phyloP scores from a whole-genome alignment of 345 rosid species.

The Physaria fendleri region DNA sequence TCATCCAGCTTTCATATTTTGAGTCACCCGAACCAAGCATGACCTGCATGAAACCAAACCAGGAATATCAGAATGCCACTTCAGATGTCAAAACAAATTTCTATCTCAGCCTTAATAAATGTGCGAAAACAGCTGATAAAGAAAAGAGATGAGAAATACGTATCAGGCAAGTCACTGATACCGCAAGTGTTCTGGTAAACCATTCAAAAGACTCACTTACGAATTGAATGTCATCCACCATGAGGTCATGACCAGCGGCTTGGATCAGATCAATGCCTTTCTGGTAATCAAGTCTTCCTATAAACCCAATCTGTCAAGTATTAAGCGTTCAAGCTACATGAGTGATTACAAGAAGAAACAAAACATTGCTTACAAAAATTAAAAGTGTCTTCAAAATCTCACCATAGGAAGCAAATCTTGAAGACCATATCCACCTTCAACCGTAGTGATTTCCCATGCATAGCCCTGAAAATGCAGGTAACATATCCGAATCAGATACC shows the following conservation, averaged over 20 bases:
- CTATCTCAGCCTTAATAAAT: not conserved
- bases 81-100: not conserved
- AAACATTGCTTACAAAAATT: not conserved
- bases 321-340: not conserved
- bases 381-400: conserved; percentile 14
- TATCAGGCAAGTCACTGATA: not conserved
- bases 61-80: not conserved
- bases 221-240: conserved; percentile 86
- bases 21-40: conserved; percentile 94
- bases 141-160: not conserved
- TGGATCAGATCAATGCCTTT: conserved; percentile 88
- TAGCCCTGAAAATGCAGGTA: conserved; percentile 55
- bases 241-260: conserved; percentile 59
- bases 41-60: conserved; percentile 43
- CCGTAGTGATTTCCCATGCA: conserved; percentile 95
- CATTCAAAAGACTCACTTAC: conserved; percentile 50
- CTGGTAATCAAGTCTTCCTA: conserved; percentile 93
- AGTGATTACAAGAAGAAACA: not conserved
- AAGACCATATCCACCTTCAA: conserved; percentile 92
- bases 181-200: not conserved
- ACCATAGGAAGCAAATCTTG: conserved; percentile 83
- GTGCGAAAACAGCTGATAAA: not conserved
- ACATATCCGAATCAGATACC: not conserved
- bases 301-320: conserved; percentile 73
- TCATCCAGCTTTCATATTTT: conserved; percentile 85